Evolutionary conservation across 2,329 filamentous ascomycete species (phyloP).

Genomic region (Hypoxylon sp.): DNA sequence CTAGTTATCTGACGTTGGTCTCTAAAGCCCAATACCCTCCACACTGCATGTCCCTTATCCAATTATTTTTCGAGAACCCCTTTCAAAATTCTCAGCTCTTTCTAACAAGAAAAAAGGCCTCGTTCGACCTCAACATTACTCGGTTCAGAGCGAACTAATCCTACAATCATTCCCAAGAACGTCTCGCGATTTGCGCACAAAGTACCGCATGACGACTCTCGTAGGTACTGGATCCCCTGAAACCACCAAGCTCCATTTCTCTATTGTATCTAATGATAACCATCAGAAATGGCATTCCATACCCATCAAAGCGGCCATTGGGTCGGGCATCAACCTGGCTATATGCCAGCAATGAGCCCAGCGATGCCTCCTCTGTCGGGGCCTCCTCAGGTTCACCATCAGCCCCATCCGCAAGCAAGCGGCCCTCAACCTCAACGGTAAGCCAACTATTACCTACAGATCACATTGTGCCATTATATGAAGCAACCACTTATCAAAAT

Average conservation of each 20-base stretch:
- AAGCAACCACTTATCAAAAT: conserved; percentile 13
- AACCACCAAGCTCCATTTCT: background rate
- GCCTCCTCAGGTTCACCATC: conserved; percentile 43
- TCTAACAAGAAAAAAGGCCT: conserved; percentile 18
- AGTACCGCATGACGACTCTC: conserved; percentile 29
- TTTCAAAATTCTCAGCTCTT: conserved; percentile 2
- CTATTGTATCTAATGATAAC: conserved; percentile 14
- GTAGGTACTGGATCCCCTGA: conserved; percentile 25
- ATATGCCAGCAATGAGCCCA: conserved; percentile 51
- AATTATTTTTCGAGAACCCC: background rate
- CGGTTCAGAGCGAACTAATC: conserved; percentile 2
- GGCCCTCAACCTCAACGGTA: conserved; percentile 48
- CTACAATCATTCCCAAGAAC: conserved; percentile 4
- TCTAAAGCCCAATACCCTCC: background rate
- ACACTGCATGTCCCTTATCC: background rate
- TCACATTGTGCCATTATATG: background rate
- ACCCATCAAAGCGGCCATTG: conserved; percentile 48
- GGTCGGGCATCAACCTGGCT: conserved; percentile 47
- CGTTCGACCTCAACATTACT: background rate
- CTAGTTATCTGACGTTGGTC: background rate
- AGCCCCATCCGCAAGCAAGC: conserved; percentile 46
- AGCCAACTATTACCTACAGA: conserved; percentile 11
- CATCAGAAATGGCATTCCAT: conserved; percentile 50
- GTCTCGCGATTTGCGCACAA: conserved; percentile 17
- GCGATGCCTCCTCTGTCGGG: conserved; percentile 47